Percentiles rank a stretch among this genome's conserved stretches.
Conservation (phyloP, 257 asterid genomes). For the Ilex aquifolium region DNA sequence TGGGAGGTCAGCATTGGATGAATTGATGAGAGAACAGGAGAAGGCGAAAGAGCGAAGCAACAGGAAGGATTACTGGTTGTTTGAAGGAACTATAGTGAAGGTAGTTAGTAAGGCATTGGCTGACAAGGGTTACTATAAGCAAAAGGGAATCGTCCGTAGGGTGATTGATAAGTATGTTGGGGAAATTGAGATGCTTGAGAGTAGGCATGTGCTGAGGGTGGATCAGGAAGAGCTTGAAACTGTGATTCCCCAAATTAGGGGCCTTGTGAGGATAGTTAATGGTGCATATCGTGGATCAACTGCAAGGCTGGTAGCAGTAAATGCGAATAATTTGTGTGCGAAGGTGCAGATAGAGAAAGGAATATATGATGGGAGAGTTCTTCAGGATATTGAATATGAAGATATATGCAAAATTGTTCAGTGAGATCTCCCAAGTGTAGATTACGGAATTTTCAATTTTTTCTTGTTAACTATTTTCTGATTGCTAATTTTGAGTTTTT, state of each 20-base stretch:
- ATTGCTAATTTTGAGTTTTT: no score
- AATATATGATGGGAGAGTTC: constrained; percentile 73
- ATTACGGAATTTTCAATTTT: background rate
- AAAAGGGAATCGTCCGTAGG: constrained; percentile 71
- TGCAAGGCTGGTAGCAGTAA: constrained; percentile 59
- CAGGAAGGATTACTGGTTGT: constrained; percentile 91
- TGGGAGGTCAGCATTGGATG: constrained; percentile 54
- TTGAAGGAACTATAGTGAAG: constrained; percentile 78
- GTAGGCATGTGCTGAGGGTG: constrained; percentile 72
- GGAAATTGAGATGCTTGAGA: constrained; percentile 93
- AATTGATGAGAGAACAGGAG: constrained; percentile 83
- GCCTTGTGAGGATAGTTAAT: constrained; percentile 75
- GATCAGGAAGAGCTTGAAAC: constrained; percentile 97
- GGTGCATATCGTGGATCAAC: constrained; percentile 86
- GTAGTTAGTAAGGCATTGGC: constrained; percentile 86
- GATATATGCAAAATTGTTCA: constrained; percentile 71
- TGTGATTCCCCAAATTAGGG: constrained; percentile 91
- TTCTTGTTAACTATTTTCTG: background rate
- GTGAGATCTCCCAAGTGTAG: constrained; percentile 13
- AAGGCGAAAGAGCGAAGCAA: constrained; percentile 69
- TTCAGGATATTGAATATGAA: constrained; percentile 81
- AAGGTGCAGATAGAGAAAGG: constrained; percentile 91
- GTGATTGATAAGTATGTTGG: constrained; percentile 79
- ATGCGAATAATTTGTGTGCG: constrained; percentile 61
- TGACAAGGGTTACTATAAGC: constrained; percentile 81